Base-by-base conservation (phyloP, 1,284 basidiomycete species). In the Sanguinoderma infundibulare region DNA sequence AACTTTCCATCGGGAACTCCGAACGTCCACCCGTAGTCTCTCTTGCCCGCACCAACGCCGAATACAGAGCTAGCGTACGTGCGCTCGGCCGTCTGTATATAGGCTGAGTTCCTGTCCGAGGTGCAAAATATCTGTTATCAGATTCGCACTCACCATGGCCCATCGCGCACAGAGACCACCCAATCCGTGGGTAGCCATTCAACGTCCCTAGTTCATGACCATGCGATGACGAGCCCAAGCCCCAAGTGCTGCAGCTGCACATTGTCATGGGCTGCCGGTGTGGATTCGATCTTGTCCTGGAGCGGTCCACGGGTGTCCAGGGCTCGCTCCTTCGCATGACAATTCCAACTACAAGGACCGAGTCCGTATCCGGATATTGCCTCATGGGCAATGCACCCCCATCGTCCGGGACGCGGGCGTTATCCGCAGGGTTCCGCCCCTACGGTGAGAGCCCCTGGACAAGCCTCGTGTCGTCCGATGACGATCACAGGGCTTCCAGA, bases 371-470 rank as follows among this genome's bases (percentile, higher is more conserved):
- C 9, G 47, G 24, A 24, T 5, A n/a, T n/a, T n/a, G 60, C 55
- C 64, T 53, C 56, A 53, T 56, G 61, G 55, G 30, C 49, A 58
- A 50, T 32, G 56, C 53, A 58, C 64, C 34, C 57, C 50, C 44
- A 46, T 46, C 32, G 35, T 30, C 34, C 51, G 39, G 50, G 15
- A 15, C 20, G 44, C 57, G 42, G 39, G 30, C 49, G 30, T 59
- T 47, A 35, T 53, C 57, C 51, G 51, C 57, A 59, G 57, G 34
- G 51, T 34, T 53, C 44, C 7, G 5, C 57, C 46, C 32, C 51
- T 28, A 9, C n/a, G 17, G 5, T 47, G 51, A 10, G 57, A 53
- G 28, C 30, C 15, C 28, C 38, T 35, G 17, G 15, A 22, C 22
- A 26, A n/a, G 32, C 26, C 32, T 51, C 32, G 57, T 20, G 20